Percentiles rank a stretch among this genome's conserved stretches.
Evolutionary conservation across 345 rosid genomes (phyloP).

Genomic region (Rhizophora mangle): DNA sequence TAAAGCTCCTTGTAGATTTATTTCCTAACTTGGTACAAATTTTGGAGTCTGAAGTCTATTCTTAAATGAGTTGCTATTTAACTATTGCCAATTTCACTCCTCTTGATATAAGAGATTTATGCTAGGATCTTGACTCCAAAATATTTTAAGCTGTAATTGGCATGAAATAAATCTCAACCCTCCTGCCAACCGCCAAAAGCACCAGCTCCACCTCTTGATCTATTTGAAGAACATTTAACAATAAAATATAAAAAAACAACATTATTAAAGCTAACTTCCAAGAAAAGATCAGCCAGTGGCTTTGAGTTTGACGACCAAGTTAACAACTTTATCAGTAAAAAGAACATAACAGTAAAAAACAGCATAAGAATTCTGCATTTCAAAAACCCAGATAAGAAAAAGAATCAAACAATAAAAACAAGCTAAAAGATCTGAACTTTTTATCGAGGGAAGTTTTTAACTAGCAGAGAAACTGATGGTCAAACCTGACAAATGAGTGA

Average conservation of each 20-base stretch:
- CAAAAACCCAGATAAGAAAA: not conserved
- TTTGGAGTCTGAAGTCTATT: conserved; percentile 9
- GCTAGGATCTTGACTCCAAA: not conserved
- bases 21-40: conserved; percentile 7
- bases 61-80: not conserved
- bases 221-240: not conserved
- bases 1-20: not conserved
- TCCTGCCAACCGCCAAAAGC: not conserved
- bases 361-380: not conserved
- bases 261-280: not conserved
- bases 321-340: not conserved
- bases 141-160: not conserved
- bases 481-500: conserved; percentile 16
- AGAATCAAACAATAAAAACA: not conserved
- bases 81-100: not conserved
- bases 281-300: not conserved
- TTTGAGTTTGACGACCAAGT: not conserved
- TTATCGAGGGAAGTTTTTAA: not conserved
- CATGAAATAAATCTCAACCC: not conserved
- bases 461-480: conserved; percentile 5
- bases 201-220: too few species aligned
- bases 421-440: conserved; percentile 3
- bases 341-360: not conserved
- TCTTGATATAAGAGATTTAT: not conserved
- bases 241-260: not conserved